Percentiles rank a stretch among this genome's conserved stretches.
These are phyloP conservation scores for Debaryomyces psychrophilus DNA, from an alignment of 1,139 yeast species.

Conservation along the genomic window DNA sequence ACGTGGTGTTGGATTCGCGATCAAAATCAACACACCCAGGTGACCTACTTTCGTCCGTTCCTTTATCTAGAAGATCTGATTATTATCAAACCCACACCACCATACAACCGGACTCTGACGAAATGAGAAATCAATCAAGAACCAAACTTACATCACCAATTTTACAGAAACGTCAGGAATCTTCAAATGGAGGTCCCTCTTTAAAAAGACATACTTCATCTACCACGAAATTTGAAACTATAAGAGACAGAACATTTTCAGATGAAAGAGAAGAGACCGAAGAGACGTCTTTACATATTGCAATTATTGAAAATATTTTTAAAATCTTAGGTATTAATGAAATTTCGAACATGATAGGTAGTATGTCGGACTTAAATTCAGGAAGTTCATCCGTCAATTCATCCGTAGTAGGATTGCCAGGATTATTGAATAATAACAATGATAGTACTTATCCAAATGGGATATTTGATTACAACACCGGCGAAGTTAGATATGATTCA, in stretches of 20 bases:
- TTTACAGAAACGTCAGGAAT: constrained; percentile 1
- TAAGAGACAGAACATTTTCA: constrained; percentile 42
- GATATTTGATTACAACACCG: constrained; percentile 22
- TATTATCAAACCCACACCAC: constrained; percentile 22
- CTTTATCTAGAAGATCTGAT: constrained; percentile 59
- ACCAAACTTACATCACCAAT: constrained; percentile 1
- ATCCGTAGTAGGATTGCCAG: constrained; percentile 34
- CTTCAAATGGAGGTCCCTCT: constrained; percentile 1
- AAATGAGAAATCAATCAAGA: neutral
- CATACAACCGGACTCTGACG: constrained; percentile 10
- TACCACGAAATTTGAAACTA: constrained; percentile 4
- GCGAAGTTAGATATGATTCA: constrained; percentile 24
- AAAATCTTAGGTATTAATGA: constrained; percentile 69
- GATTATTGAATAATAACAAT: constrained; percentile 22
- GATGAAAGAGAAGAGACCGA: constrained; percentile 74
- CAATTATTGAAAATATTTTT: constrained; percentile 77
- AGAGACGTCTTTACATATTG: constrained; percentile 67
- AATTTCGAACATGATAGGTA: constrained; percentile 18
- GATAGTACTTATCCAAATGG: constrained; percentile 14
- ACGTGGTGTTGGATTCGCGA: constrained; percentile 65
- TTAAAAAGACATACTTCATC: constrained; percentile 2
- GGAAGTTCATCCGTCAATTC: constrained; percentile 29
- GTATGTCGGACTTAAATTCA: constrained; percentile 14
- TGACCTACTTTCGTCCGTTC: constrained; percentile 80
- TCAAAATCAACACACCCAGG: constrained; percentile 73